Conservation (phyloP, 345 rosid genomes). For the Bretschneidera sinensis region DNA sequence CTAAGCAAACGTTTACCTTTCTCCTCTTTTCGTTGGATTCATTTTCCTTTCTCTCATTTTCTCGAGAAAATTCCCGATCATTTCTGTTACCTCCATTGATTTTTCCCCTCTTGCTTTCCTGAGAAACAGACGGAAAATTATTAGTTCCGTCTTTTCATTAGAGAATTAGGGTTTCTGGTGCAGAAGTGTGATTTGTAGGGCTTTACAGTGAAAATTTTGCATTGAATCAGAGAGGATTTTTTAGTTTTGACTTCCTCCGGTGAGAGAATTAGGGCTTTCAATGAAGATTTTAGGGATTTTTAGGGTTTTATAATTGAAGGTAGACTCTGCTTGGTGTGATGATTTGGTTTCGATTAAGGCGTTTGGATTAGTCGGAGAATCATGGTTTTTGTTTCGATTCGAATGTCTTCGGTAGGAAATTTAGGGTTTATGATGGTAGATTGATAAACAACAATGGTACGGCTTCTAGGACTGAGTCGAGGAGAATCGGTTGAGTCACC, state of each 20-base stretch:
- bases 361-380: background rate
- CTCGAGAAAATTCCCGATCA: conserved; percentile 7
- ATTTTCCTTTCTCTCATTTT: background rate
- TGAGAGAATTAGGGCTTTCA: conserved; percentile 6
- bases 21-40: background rate
- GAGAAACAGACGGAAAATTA: conserved; percentile 4
- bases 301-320: conserved; percentile 1
- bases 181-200: conserved; percentile 5
- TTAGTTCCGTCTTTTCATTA: background rate
- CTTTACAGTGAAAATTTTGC: background rate
- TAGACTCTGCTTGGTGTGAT: conserved; percentile 4
- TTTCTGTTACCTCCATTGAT: background rate
- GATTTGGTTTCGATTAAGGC: background rate
- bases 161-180: conserved; percentile 15
- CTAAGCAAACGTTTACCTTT: background rate
- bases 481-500: conserved; percentile 77
- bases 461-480: conserved; percentile 76
- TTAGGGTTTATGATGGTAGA: conserved; percentile 37
- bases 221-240: conserved; percentile 9
- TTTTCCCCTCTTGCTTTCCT: background rate
- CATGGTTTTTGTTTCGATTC: conserved; percentile 13
- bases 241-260: background rate
- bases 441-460: conserved; percentile 57
- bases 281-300: conserved; percentile 12
- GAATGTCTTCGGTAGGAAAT: conserved; percentile 23